A percentile compares a stretch with the other conserved stretches of the same genome.
Evolutionary conservation across 495 filamentous ascomycete species (phyloP).

Genomic region (Cladorrhinum samala): DNA sequence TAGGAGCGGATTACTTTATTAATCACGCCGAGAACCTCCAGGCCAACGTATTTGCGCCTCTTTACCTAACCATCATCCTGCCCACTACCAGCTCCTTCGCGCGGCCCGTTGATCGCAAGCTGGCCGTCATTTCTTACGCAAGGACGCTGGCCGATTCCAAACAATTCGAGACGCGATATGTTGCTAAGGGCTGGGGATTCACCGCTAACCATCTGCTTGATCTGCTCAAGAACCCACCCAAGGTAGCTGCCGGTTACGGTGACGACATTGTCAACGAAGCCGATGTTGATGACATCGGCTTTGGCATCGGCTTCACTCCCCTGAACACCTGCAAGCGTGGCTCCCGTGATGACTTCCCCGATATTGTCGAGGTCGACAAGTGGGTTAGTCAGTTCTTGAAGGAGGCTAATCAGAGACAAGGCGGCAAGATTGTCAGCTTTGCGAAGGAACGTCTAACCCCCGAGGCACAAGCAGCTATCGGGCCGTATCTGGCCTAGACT

Average conservation of each 20-base stretch:
- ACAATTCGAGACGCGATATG: constrained; percentile 66
- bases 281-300: constrained; percentile 89
- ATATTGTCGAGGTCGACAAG: constrained; percentile 67
- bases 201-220: constrained; percentile 82
- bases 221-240: constrained; percentile 78
- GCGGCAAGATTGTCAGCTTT: constrained; percentile 33
- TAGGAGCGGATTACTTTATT: constrained; percentile 87
- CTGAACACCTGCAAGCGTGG: constrained; percentile 76
- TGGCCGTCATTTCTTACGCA: constrained; percentile 83
- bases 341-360: constrained; percentile 68
- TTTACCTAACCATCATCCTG: constrained; percentile 81
- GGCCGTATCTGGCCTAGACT: constrained; percentile 35
- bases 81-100: constrained; percentile 83
- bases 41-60: constrained; percentile 66
- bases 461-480: constrained; percentile 36
- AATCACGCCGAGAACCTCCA: constrained; percentile 74
- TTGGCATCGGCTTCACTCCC: constrained; percentile 87
- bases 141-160: constrained; percentile 80
- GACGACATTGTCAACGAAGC: constrained; percentile 76
- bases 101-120: constrained; percentile 83
- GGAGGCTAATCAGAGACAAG: constrained; percentile 39
- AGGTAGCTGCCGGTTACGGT: constrained; percentile 51
- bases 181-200: constrained; percentile 84
- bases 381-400: constrained; percentile 75
- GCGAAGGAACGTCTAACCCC: constrained; percentile 32